Evolutionary conservation across 1,139 yeast genomes (phyloP), one percentile per base, ranked within the genome.

Genomic region (Maudiozyma humilis): DNA sequence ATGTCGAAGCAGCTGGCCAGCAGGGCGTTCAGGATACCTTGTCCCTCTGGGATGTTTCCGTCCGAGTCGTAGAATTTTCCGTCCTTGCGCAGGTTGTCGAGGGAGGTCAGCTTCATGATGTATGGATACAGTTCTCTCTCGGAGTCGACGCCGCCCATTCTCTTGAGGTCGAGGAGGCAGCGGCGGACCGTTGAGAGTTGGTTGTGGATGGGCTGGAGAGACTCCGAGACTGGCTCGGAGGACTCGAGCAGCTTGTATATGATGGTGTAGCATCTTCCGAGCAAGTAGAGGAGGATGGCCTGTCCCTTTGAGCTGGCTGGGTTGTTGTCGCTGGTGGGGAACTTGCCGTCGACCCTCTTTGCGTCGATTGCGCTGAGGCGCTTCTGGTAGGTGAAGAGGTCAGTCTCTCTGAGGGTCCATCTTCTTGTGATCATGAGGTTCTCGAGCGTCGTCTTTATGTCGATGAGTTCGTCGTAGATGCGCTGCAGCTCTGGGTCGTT

Each of bases 381-480:
- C 57, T 81, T 78, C 63, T 88, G 95, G 62, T 84, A 89, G 44
- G 75, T 73, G 66, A 84, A 91, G 53, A 91, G 71, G 65, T 91
- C 98, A 0, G 97, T 91, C 59, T 88, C 95, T 59, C 98, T 77
- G 65, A 91, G 71, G 1, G 97, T 89, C 98, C 98, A 91, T 63
- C 97, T 77, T 66, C 96, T 80, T 3, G 98, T 91, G 31, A 91
- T 78, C 51, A 88, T 71, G 52, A 91, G 69, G 54, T 85, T 86
- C 55, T 86, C 95, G 50, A 91, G 70, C 17, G 80, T 81, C 20
- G 77, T 71, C 63, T 87, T 86, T 54, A 87, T 71, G 38, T 74
- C 77, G 32, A 77, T 68, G 51, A 91, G 69, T 50, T 71, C 67
- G 40, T 71, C 69, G 57, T 78, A 80, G 14, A 77, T 64, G 10